These are phyloP conservation scores for Macrophomina phaseolina DNA, from an alignment of 2,329 filamentous ascomycete genomes.

Conservation along the genomic window DNA sequence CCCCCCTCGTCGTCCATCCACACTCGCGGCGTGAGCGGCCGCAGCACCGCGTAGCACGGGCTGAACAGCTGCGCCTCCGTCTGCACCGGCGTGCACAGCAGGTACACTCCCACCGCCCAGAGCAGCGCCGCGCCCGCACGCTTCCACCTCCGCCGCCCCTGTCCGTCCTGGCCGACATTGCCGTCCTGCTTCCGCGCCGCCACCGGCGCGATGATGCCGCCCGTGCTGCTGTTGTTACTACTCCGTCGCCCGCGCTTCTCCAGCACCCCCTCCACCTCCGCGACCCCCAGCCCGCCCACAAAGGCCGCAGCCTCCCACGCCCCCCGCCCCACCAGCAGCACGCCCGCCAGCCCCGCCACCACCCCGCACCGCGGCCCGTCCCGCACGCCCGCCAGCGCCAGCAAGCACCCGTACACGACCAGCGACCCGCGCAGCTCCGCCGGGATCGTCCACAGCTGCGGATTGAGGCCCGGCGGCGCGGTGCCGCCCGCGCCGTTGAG, in stretches of 20 bases:
- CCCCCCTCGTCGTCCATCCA: too few relatives aligned
- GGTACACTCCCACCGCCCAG: too few relatives aligned
- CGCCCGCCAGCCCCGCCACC: not conserved
- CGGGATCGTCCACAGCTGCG: slow-evolving; percentile 55
- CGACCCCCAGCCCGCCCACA: slow-evolving; percentile 54
- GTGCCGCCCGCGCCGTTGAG: not conserved
- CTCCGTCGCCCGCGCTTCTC: not conserved
- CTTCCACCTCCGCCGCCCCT: too few relatives aligned
- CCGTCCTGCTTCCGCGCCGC: too few relatives aligned
- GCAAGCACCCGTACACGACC: slow-evolving; percentile 50
- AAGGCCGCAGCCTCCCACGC: slow-evolving; percentile 37
- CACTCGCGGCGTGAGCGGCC: too few relatives aligned
- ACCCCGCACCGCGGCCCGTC: not conserved
- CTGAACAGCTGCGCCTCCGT: too few relatives aligned
- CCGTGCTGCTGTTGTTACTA: slow-evolving; percentile 48
- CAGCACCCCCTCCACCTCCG: slow-evolving; percentile 47
- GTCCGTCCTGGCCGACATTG: too few relatives aligned
- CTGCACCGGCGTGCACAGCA: too few relatives aligned
- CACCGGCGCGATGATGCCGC: not conserved
- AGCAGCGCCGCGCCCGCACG: too few relatives aligned
- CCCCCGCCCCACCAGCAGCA: not conserved
- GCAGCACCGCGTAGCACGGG: too few relatives aligned
- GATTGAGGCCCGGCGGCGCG: not conserved
- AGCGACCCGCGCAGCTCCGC: slow-evolving; percentile 53
- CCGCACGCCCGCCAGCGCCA: slow-evolving; percentile 33